These are phyloP conservation scores for Bocquillonia castaneifolia DNA, from an alignment of 441 rosid genomes.

Conservation along the genomic window DNA sequence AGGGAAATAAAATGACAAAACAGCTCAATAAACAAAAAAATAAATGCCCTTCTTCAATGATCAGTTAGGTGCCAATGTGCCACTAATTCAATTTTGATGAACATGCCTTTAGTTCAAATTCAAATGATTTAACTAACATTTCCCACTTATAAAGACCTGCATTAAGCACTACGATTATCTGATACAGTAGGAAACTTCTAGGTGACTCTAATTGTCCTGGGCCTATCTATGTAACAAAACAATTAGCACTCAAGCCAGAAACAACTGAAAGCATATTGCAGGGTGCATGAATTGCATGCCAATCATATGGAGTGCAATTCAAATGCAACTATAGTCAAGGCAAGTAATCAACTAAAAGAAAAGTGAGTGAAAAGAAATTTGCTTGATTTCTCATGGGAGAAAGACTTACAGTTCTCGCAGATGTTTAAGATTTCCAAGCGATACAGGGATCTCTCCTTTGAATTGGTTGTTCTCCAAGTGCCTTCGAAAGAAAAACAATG, in stretches of 20 bases:
- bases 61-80: neutral
- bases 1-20: too few species aligned
- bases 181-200: too few species aligned
- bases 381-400: slow-evolving; percentile 10
- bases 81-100: neutral
- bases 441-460: slow-evolving; percentile 56
- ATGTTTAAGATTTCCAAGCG: slow-evolving; percentile 44
- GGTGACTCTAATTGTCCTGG: neutral
- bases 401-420: slow-evolving; percentile 74
- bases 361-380: neutral
- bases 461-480: slow-evolving; percentile 73
- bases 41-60: neutral
- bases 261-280: neutral
- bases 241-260: neutral
- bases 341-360: slow-evolving; percentile 10
- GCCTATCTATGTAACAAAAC: neutral
- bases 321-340: neutral
- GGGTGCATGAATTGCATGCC: neutral
- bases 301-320: neutral
- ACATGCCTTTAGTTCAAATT: neutral
- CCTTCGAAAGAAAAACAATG: slow-evolving; percentile 39
- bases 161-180: too few species aligned
- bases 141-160: neutral
- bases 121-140: neutral
- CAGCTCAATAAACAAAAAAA: neutral